Conservation (phyloP, 2,329 filamentous ascomycete genomes). For the Fusarium sp. region DNA sequence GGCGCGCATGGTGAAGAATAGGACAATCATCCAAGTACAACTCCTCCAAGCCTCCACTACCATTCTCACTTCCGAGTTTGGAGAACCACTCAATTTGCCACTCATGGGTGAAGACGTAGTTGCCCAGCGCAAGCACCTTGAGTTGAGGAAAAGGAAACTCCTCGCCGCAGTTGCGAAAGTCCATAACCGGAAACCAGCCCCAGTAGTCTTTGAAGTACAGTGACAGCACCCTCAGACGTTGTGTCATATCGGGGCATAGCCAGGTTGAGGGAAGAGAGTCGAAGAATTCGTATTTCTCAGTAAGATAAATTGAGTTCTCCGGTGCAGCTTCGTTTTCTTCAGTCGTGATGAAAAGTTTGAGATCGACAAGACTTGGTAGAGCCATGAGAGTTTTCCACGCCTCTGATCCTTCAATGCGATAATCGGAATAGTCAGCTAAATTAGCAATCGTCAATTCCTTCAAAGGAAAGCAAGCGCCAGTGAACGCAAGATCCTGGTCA, state of each 20-base stretch:
- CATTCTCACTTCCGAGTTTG: slow-evolving; percentile 46
- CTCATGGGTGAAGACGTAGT: slow-evolving; percentile 57
- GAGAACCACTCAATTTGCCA: slow-evolving; percentile 61
- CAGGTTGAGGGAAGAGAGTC: slow-evolving; percentile 35
- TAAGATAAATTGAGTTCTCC: neutral
- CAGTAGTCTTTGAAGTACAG: slow-evolving; percentile 54
- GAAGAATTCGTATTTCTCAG: slow-evolving; percentile 38
- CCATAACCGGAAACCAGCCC: slow-evolving; percentile 55
- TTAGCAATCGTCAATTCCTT: slow-evolving; percentile 27
- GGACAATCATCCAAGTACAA: slow-evolving; percentile 59
- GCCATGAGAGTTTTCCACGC: slow-evolving; percentile 16
- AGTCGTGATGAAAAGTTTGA: slow-evolving; percentile 1
- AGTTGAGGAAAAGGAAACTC: slow-evolving; percentile 52
- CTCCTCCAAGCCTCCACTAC: slow-evolving; percentile 47
- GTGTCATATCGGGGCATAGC: slow-evolving; percentile 28
- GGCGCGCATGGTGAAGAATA: slow-evolving; percentile 44
- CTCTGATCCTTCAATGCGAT: neutral
- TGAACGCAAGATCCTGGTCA: neutral
- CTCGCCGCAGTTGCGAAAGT: slow-evolving; percentile 44
- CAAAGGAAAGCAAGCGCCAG: neutral
- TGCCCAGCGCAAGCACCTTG: slow-evolving; percentile 54
- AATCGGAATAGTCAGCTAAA: slow-evolving; percentile 25
- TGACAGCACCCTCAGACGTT: slow-evolving; percentile 52
- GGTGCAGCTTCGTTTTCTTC: neutral
- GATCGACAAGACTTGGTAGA: neutral